Evolutionary conservation across 345 rosid genomes (phyloP).

Genomic region (Trapa incisa): DNA sequence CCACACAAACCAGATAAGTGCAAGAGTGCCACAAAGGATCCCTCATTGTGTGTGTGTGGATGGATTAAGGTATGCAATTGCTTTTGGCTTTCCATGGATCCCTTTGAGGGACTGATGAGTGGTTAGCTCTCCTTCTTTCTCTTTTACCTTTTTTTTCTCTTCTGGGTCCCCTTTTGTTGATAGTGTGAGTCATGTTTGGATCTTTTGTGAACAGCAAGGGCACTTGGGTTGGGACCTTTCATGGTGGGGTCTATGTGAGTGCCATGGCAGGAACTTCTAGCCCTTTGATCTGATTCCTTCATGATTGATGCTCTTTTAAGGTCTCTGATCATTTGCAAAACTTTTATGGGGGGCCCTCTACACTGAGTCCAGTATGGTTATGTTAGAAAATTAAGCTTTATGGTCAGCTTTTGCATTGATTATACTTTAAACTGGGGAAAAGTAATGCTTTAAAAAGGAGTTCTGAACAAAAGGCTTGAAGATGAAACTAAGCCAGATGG

Average conservation of each 20-base stretch:
- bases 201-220: background rate
- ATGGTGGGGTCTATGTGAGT: conserved; percentile 3
- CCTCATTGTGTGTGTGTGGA: background rate
- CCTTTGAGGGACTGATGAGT: conserved; percentile 5
- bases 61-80: background rate
- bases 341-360: background rate
- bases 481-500: too few species aligned
- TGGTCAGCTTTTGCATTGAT: conserved; percentile 1
- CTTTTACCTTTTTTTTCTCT: background rate
- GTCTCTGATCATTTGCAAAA: background rate
- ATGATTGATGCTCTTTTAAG: background rate
- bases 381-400: background rate
- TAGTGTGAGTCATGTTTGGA: conserved; percentile 1
- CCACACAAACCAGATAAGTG: background rate
- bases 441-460: too few species aligned
- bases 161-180: background rate
- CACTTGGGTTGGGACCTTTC: background rate
- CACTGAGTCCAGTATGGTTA: too few species aligned
- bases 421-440: background rate
- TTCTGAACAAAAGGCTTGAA: too few species aligned
- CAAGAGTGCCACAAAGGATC: background rate
- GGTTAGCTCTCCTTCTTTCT: background rate
- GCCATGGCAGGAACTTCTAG: background rate
- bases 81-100: conserved; percentile 5
- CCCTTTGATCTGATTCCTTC: background rate